Evolutionary conservation across 805 yeast species (phyloP), one percentile per base, ranked within the genome.

Genomic region (Nakazawaea ishiwadae): DNA sequence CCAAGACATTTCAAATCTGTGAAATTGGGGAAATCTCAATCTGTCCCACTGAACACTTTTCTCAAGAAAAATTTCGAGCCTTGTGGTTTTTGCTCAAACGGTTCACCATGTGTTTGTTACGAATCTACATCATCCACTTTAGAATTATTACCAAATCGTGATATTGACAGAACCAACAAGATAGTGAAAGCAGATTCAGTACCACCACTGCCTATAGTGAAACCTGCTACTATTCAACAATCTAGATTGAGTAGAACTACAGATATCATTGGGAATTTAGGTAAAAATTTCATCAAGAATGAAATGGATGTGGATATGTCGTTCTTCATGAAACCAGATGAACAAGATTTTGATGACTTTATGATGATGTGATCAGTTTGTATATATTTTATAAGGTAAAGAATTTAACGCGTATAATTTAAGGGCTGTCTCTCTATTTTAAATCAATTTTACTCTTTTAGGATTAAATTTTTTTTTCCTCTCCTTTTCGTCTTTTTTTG

Each of bases 221-320:
- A 32, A 17, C n/a, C 21, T 17, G 4, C 11, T n/a, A n/a, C 15
- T 15, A 16, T 9, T 7, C 24, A 17, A 23, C 29, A 29, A 15
- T 19, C 19, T 7, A 31, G 33, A 23, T 19, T 33, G 6, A 32
- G 44, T 32, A 30, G 39, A 27, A 41, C 40, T n/a, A 36, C 44
- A 15, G 37, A 41, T 27, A 35, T 41, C 6, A 37, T 42, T 21
- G 39, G 39, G 4, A 33, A 42, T 15, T 29, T 37, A 14, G 42
- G 38, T 19, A 42, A 33, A 18, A 37, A 42, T 19, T 42, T 42
- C 30, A 31, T 41, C 26, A 42, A 42, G 19, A 37, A 42, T 29
- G 45, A 42, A 21, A 31, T 37, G 37, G 45, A 42, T 29, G 40
- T 41, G 4, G 44, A 41, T 31, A 41, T 41, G 44, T 35, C 40